Base-by-base conservation (phyloP, 2,329 filamentous ascomycete genomes). In the Escovopsis sp. region DNA sequence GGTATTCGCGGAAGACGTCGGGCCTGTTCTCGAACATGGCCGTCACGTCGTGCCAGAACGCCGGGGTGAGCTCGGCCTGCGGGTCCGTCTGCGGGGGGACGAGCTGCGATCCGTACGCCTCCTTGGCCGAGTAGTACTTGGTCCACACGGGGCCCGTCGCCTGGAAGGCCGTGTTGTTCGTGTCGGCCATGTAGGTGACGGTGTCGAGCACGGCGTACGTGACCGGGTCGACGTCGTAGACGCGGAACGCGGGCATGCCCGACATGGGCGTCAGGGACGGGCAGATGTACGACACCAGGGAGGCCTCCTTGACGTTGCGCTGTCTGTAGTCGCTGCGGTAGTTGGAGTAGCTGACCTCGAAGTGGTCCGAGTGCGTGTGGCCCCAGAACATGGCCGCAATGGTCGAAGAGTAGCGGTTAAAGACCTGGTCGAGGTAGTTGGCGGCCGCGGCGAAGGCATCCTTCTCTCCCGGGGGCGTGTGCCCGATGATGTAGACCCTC, bases 21-120 rank as follows among this genome's bases (percentile, higher is more conserved):
- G 62, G 48, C 43, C 73, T 55, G 4, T 45, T 49, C 46, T 71
- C 66, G 39, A 77, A 66, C 3, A 59, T 53, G 1, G 58, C 58
- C 1, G 73, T 77, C 18, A 77, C 60, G 48, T 71, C 67, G 53
- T 77, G 73, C 73, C 74, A 78, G 55, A 77, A 77, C 1, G 66
- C 67, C 0, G 73, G 68, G 1, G 68, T 72, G 32, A 80, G 64
- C 48, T 77, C 56, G 4, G 61, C 60, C 9, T 55, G 55, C 3
- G 55, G 37, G 36, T 59, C 49, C 10, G 54, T 55, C 1, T 68
- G 48, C 1, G 68, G 63, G 33, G 69, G 65, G 28, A 46, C 52
- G 12, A 71, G 55, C 1, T 66, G 56, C 1, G 62, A 49, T 6
- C 71, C 72, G 50, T 77, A 77, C 7, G 62, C 58, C 41, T 68